phyloP scores from a whole-genome alignment of 2,329 filamentous ascomycete genomes.

The Phyllachora maydis region DNA sequence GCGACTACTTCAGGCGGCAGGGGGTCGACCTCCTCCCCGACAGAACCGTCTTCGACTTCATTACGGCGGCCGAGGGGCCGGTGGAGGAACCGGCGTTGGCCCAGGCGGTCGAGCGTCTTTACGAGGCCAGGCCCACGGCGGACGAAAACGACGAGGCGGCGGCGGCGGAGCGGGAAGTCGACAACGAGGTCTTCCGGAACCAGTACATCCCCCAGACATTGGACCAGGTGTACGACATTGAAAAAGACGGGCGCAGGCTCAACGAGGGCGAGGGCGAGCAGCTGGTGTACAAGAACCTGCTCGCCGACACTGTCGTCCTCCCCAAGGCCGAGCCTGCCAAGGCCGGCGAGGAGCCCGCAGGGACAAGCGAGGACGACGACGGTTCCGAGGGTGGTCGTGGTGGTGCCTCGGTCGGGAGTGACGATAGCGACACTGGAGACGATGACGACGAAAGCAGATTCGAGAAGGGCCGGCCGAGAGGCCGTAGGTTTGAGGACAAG shows the following conservation, averaged over 20 bases:
- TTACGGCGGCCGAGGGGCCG: conserved; percentile 41
- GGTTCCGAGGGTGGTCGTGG: conserved; percentile 28
- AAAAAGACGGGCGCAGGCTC: conserved; percentile 68
- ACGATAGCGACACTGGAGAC: conserved; percentile 13
- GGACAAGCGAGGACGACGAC: conserved; percentile 17
- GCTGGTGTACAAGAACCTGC: conserved; percentile 69
- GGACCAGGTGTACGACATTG: conserved; percentile 90
- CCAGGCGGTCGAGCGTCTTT: conserved; percentile 44
- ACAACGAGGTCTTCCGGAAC: conserved; percentile 84
- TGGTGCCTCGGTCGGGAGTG: conserved; percentile 21
- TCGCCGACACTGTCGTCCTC: conserved; percentile 45
- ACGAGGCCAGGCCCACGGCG: conserved; percentile 26
- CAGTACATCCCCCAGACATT: conserved; percentile 94
- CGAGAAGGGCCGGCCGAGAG: conserved; percentile 48
- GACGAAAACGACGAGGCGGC: conserved; percentile 11
- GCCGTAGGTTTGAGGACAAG: conserved; percentile 79
- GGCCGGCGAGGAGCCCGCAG: conserved; percentile 9
- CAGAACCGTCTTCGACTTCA: conserved; percentile 64
- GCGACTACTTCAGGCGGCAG: conserved; percentile 77
- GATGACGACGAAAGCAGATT: conserved; percentile 31
- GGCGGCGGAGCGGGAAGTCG: conserved; percentile 44
- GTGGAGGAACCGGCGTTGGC: conserved; percentile 40
- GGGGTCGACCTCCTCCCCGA: conserved; percentile 67
- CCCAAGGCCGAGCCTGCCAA: conserved; percentile 13
- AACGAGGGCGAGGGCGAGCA: conserved; percentile 51